A percentile compares a stretch with the other conserved stretches of the same genome.
Evolutionary conservation across 2,329 filamentous ascomycete species (phyloP).

Genomic region (Didymella pinodella): DNA sequence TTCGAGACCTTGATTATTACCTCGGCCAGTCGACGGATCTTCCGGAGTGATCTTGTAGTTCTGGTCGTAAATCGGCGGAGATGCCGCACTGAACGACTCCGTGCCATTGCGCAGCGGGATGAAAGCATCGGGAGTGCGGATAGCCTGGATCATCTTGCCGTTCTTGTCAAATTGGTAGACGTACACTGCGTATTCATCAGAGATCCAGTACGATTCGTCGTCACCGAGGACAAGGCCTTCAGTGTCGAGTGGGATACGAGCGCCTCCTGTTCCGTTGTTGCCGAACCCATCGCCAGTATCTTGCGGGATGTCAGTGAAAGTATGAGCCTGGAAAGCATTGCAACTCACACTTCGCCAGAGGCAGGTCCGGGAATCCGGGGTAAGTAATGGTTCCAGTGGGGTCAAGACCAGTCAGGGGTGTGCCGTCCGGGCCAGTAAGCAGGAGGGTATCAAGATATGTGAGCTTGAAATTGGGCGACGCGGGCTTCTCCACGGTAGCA

Average conservation of each 20-base stretch:
- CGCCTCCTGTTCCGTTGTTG: constrained; percentile 65
- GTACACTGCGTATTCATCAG: constrained; percentile 71
- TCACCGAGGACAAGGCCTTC: constrained; percentile 70
- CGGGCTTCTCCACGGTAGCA: constrained; percentile 63
- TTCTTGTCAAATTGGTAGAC: constrained; percentile 69
- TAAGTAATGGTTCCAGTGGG: constrained; percentile 52
- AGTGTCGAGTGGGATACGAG: constrained; percentile 67
- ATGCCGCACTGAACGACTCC: constrained; percentile 69
- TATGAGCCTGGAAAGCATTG: too few species aligned
- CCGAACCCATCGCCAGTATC: constrained; percentile 73
- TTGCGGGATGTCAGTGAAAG: constrained; percentile 7
- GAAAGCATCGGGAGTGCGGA: constrained; percentile 70
- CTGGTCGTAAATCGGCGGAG: constrained; percentile 67
- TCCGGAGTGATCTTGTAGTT: constrained; percentile 60
- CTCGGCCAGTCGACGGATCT: constrained; percentile 67
- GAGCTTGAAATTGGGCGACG: constrained; percentile 67
- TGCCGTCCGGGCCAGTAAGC: constrained; percentile 68
- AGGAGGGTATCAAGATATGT: constrained; percentile 71
- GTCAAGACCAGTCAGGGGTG: constrained; percentile 60
- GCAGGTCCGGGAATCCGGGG: constrained; percentile 67
- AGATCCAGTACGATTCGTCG: constrained; percentile 71
- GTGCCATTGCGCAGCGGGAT: constrained; percentile 69
- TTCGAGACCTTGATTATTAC: constrained; percentile 80
- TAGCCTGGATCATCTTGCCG: constrained; percentile 69
- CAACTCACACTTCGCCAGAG: constrained; percentile 63